phyloP scores from a whole-genome alignment of 2,329 filamentous ascomycete genomes.

The Alternaria triticina region DNA sequence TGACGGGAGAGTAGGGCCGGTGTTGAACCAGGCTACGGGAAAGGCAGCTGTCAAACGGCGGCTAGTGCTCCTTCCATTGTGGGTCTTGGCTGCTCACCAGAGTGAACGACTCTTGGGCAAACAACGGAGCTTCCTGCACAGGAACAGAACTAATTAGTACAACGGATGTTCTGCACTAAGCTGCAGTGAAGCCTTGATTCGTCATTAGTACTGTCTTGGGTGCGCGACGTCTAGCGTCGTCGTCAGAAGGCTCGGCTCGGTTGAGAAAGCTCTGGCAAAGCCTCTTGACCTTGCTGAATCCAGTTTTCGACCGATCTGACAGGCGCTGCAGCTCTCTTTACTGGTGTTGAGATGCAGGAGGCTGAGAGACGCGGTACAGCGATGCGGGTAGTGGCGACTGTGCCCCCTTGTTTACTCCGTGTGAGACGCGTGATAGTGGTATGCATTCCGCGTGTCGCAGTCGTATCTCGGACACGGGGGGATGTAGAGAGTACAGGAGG shows the following conservation, averaged over 20 bases:
- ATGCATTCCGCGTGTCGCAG: background rate
- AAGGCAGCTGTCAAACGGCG: background rate
- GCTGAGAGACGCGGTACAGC: background rate
- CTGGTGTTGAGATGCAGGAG: background rate
- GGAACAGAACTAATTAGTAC: background rate
- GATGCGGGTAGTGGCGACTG: background rate
- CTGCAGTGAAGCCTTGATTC: background rate
- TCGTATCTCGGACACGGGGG: background rate
- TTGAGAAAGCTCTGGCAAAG: background rate
- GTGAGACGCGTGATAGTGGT: background rate
- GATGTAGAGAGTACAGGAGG: background rate
- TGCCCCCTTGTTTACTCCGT: background rate
- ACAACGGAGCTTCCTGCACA: background rate
- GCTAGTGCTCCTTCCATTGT: background rate
- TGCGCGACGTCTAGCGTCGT: background rate
- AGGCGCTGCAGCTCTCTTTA: background rate
- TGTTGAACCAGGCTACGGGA: background rate
- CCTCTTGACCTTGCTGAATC: background rate
- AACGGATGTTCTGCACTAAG: background rate
- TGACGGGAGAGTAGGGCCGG: background rate
- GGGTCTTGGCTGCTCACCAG: background rate
- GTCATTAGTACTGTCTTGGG: background rate
- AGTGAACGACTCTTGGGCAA: conserved; percentile 2
- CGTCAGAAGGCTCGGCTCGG: background rate
- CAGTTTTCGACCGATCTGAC: background rate